These are phyloP conservation scores for Limtongia smithiae DNA, from an alignment of 805 yeast genomes.

Conservation along the genomic window DNA sequence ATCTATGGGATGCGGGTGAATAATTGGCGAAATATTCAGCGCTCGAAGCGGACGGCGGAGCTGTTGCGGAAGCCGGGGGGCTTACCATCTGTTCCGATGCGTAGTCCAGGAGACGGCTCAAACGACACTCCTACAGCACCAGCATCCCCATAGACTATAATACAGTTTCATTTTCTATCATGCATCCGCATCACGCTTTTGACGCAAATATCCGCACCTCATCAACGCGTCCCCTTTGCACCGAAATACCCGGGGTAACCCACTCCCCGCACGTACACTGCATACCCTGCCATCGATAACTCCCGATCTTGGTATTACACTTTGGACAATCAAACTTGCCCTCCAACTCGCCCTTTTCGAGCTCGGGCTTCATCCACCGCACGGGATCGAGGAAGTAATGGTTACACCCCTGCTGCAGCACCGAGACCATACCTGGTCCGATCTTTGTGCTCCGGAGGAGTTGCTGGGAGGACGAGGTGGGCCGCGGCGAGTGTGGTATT, in stretches of 20 bases:
- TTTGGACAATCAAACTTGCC: slow-evolving; percentile 85
- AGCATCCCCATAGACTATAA: too few relatives aligned
- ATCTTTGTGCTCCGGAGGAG: slow-evolving; percentile 8
- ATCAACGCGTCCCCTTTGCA: slow-evolving; percentile 79
- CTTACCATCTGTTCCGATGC: slow-evolving; percentile 39
- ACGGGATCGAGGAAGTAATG: slow-evolving; percentile 87
- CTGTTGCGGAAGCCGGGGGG: slow-evolving; percentile 35
- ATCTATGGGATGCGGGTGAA: slow-evolving; percentile 44
- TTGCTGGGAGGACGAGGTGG: not conserved
- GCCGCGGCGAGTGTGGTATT: slow-evolving; percentile 48
- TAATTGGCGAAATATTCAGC: slow-evolving; percentile 32
- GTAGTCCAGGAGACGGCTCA: slow-evolving; percentile 11
- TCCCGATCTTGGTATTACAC: slow-evolving; percentile 82
- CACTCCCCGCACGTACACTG: slow-evolving; percentile 93
- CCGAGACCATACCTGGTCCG: slow-evolving; percentile 28
- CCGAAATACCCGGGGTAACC: slow-evolving; percentile 87
- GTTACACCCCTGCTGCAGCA: slow-evolving; percentile 51
- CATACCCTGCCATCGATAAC: slow-evolving; percentile 91
- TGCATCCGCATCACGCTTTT: slow-evolving; percentile 3
- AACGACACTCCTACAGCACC: not conserved
- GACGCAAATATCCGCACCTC: slow-evolving; percentile 40
- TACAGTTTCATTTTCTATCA: not conserved
- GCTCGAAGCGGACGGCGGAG: slow-evolving; percentile 34
- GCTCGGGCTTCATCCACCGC: slow-evolving; percentile 83
- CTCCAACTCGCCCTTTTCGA: slow-evolving; percentile 70